Evolutionary conservation across 371 early-diverging fungal species (phyloP), one percentile per base, ranked within the genome.

Genomic region (Mucor piriformis): DNA sequence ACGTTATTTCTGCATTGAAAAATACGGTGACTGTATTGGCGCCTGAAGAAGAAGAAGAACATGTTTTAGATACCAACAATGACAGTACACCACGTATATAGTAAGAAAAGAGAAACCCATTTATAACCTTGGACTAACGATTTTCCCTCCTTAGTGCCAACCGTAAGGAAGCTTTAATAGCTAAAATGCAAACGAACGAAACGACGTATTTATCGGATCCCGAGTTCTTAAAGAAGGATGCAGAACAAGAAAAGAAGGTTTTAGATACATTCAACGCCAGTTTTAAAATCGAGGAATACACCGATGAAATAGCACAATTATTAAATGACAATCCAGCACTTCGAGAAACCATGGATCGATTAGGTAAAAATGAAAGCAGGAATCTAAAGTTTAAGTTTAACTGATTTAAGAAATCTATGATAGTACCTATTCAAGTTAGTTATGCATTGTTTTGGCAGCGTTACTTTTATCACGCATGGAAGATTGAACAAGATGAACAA

Each of bases 361-460:
- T 80, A 20, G 46, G 46, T 46, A 46, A 43, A 38, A 38, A 15
- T 47, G 72, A n/a, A n/a, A n/a, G n/a, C n/a, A n/a, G n/a, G n/a
- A n/a, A n/a, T n/a, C n/a, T n/a, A n/a, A n/a, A n/a, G n/a, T n/a
- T n/a, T n/a, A n/a, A n/a, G n/a, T n/a, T n/a, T n/a, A n/a, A n/a
- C 70, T 72, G 64, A 59, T 40, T n/a, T 34, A 34, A 34, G 5
- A 34, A 13, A 34, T 34, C 11, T 34, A 34, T 34, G 3, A 46
- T 46, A 72, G 81, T 81, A 0, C 81, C 81, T 46, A 64, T 81
- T 21, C 57, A 81, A 64, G 74, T 81, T 8, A 72, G 69, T 21
- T 81, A 81, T 38, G 27, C 65, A 7, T 40, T 63, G 18, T 81
- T 81, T 46, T 81, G 81, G 81, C 66, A 73, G 48, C 63, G 81